Evolutionary conservation across 495 filamentous ascomycete genomes (phyloP).

Genomic region (Aspergillus asperescens): DNA sequence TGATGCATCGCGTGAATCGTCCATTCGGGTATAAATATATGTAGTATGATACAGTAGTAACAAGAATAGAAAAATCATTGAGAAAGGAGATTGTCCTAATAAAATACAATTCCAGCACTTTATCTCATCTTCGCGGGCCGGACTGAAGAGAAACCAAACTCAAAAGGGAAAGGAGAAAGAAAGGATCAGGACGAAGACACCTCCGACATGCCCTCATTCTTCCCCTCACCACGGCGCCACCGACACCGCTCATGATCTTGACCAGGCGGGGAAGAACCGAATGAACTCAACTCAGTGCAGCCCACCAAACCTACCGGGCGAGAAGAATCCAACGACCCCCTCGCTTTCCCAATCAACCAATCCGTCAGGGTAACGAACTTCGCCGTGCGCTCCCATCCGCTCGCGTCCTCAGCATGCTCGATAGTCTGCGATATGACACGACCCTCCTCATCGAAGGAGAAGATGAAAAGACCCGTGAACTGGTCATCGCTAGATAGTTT

Average conservation of each 20-base stretch:
- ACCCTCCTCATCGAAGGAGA: conserved; percentile 90
- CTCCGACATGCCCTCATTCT: neutral
- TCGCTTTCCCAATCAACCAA: conserved; percentile 70
- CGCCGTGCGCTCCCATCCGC: conserved; percentile 62
- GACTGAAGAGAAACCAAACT: too few relatives aligned
- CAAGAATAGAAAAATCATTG: neutral
- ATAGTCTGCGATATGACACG: conserved; percentile 82
- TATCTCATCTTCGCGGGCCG: neutral
- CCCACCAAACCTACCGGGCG: conserved; percentile 15
- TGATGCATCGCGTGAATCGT: neutral
- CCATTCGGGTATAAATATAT: neutral
- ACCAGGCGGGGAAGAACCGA: too few relatives aligned
- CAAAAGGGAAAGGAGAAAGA: neutral
- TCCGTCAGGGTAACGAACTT: conserved; percentile 82
- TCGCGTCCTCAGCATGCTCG: conserved; percentile 79
- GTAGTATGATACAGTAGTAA: neutral
- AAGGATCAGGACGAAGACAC: neutral
- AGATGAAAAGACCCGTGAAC: conserved; percentile 74
- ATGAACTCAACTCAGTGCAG: neutral
- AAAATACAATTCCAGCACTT: neutral
- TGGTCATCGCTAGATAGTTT: conserved; percentile 59
- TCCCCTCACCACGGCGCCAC: neutral
- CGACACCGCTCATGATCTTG: neutral
- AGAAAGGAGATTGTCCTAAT: conserved; percentile 9
- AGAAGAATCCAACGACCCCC: conserved; percentile 44